A percentile compares a stretch with the other conserved stretches of the same genome.
These are phyloP conservation scores for Solanum paucissectum DNA, from an alignment of 257 asterid species.

Conservation along the genomic window DNA sequence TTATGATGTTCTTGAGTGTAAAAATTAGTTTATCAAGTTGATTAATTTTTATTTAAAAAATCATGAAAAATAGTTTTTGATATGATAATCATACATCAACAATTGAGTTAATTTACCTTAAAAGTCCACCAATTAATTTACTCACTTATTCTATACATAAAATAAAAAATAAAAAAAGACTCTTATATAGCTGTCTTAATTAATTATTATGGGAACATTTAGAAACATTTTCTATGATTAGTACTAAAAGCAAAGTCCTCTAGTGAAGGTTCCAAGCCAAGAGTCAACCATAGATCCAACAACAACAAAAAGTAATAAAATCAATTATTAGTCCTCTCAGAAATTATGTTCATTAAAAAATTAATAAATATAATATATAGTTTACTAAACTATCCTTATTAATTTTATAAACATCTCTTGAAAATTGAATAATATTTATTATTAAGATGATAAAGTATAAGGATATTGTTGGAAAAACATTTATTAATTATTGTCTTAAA, in stretches of 20 bases:
- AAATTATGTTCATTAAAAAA: too few species aligned
- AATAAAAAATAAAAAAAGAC: background rate
- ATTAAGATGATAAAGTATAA: background rate
- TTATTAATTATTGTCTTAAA: background rate
- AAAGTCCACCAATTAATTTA: background rate
- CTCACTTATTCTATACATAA: background rate
- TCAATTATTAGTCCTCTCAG: background rate
- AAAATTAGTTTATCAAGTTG: too few species aligned
- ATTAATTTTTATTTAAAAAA: too few species aligned
- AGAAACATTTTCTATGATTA: background rate
- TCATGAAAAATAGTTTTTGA: too few species aligned
- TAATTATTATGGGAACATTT: background rate
- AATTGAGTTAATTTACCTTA: background rate
- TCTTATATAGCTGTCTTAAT: background rate
- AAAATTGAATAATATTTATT: background rate
- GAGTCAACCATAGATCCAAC: background rate
- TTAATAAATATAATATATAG: too few species aligned
- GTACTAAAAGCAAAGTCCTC: background rate
- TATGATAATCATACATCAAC: background rate
- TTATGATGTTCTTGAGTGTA: background rate
- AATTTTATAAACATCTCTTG: background rate
- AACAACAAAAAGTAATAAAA: background rate
- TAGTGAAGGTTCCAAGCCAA: background rate
- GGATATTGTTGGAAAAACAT: background rate
- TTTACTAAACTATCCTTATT: background rate